These are phyloP conservation scores for Psidium friedrichsthalianum DNA, from an alignment of 345 rosid genomes.

Conservation along the genomic window DNA sequence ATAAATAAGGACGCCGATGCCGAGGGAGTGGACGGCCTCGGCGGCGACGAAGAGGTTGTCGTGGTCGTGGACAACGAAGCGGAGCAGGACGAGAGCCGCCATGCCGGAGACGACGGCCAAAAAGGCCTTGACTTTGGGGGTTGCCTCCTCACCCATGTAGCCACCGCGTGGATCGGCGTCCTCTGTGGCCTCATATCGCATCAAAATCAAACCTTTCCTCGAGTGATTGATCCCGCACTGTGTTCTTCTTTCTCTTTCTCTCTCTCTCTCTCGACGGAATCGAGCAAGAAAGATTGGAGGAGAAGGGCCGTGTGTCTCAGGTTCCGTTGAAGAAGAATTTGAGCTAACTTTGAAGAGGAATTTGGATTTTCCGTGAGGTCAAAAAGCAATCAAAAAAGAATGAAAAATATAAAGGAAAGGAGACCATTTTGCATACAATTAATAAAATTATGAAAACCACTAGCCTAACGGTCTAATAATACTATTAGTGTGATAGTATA, in stretches of 20 bases:
- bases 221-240: background rate
- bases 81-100: constrained; percentile 76
- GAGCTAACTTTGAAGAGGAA: background rate
- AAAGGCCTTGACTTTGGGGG: constrained; percentile 95
- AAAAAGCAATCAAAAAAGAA: background rate
- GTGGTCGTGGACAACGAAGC: constrained; percentile 93
- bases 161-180: constrained; percentile 62
- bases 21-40: constrained; percentile 94
- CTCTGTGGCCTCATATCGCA: constrained; percentile 42
- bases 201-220: background rate
- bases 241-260: background rate
- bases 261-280: background rate
- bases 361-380: background rate
- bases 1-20: constrained; percentile 87
- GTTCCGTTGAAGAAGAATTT: background rate
- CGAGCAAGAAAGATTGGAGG: background rate
- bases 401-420: background rate
- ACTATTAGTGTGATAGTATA: too few species aligned
- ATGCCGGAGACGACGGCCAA: constrained; percentile 88
- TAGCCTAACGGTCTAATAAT: too few species aligned
- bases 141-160: constrained; percentile 87
- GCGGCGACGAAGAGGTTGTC: constrained; percentile 99
- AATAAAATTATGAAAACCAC: background rate
- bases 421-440: background rate
- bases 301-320: background rate